Conservation (phyloP, 805 yeast species). For the Hanseniaspora thailandica region DNA sequence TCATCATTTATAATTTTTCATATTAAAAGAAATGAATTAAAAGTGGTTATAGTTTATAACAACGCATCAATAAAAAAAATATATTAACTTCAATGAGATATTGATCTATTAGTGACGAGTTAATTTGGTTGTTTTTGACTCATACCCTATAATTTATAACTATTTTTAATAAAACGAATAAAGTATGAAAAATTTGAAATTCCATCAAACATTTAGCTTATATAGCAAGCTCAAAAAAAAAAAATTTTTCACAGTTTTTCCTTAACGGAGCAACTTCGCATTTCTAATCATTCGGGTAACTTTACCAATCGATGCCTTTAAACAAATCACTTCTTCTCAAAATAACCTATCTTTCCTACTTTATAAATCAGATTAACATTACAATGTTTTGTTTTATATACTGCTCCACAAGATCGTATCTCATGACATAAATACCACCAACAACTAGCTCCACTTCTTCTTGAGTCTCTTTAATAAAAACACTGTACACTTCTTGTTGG, state of each 20-base stretch:
- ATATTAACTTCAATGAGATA: too few relatives aligned
- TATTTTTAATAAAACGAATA: too few relatives aligned
- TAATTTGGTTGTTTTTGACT: too few relatives aligned
- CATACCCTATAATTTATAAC: too few relatives aligned
- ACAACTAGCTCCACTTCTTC: constrained; percentile 46
- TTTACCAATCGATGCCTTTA: not conserved
- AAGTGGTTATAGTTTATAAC: not conserved
- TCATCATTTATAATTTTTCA: constrained; percentile 21
- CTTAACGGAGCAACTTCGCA: too few relatives aligned
- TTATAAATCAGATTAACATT: constrained; percentile 29
- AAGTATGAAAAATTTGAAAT: too few relatives aligned
- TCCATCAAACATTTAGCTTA: too few relatives aligned
- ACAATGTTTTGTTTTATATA: constrained; percentile 34
- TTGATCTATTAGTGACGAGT: too few relatives aligned
- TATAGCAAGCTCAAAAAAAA: too few relatives aligned
- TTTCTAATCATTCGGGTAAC: too few relatives aligned
- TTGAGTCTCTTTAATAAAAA: constrained; percentile 34
- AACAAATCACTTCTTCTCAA: not conserved
- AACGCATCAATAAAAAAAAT: not conserved
- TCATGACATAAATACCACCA: constrained; percentile 64
- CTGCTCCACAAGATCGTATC: constrained; percentile 44
- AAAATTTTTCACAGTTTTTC: too few relatives aligned
- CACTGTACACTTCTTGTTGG: constrained; percentile 26
- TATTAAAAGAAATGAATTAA: not conserved
- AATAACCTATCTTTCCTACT: not conserved